Base-by-base conservation (phyloP, 768 basidiomycete genomes). In the Kwoniella bestiolae region DNA sequence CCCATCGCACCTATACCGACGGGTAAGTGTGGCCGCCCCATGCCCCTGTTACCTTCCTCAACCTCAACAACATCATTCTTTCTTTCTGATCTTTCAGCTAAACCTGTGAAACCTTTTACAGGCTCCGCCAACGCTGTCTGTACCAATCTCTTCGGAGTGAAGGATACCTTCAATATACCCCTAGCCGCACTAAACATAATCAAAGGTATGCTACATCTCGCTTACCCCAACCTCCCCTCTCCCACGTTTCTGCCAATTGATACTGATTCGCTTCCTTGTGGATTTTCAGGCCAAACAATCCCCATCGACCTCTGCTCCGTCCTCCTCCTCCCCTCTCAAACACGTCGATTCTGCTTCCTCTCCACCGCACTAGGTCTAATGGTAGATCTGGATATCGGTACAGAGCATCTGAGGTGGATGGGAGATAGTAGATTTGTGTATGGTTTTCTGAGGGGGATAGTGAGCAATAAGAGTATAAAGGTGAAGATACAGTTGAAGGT, bases 371-470 rank as follows among this genome's bases (percentile, higher is more conserved):
- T 77, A 1, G 81, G 81, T 1, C 60, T 82, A 16, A 80, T 80
- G 75, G 75, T 73, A 38, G 69, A 72, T 55, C 68, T 71, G 12
- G 73, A 73, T 63, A 68, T 71, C 67, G 81, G 80, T 3, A 82
- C 81, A 6, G 81, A 82, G 45, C 61, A 79, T 55, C 51, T 82
- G 16, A 61, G 81, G 3, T 82, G 81, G 81, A 75, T 82, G 75
- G 81, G 81, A 14, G 79, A 80, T 62, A 67, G 75, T 26, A 65
- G 81, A 2, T 82, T 82, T 69, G 44, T 79, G 12, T 62, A 71
- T 34, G 81, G 81, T 0, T 79, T 80, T 55, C 34, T 82, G 8
- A 73, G 71, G 41, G 77, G 74, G 1, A 60, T 75, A 49, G 63
- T 34, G 41, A 66, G 35, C 3, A 79, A 74, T 47, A 70, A 72